phyloP scores from a whole-genome alignment of 2,329 filamentous ascomycete genomes.

The Colletotrichum caudatum region DNA sequence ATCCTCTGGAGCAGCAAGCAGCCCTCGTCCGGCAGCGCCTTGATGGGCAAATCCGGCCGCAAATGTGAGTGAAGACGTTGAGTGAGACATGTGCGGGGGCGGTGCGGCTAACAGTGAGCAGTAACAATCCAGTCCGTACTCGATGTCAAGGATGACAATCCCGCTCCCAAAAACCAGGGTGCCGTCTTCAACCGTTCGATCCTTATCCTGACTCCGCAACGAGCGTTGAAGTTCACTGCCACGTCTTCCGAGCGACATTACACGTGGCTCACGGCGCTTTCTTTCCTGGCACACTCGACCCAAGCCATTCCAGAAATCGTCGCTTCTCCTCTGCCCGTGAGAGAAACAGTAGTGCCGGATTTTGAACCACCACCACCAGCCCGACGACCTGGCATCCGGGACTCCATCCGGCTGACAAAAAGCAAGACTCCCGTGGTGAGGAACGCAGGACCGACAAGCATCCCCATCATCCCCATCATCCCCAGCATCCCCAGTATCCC shows the following conservation, averaged over 20 bases:
- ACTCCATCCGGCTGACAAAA: conserved; percentile 92
- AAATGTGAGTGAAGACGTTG: conserved; percentile 77
- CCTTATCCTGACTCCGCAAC: conserved; percentile 90
- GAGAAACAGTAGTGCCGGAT: conserved; percentile 62
- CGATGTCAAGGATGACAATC: conserved; percentile 95
- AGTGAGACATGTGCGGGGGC: conserved; percentile 23
- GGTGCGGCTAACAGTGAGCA: conserved; percentile 57
- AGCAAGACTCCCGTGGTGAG: conserved; percentile 60
- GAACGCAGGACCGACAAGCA: conserved; percentile 63
- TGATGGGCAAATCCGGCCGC: conserved; percentile 93
- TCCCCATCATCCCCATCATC: conserved; percentile 41
- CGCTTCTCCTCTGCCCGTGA: conserved; percentile 61
- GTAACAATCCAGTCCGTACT: conserved; percentile 96
- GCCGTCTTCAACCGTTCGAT: conserved; percentile 91
- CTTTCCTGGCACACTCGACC: conserved; percentile 91
- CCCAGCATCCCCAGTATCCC: conserved; percentile 58
- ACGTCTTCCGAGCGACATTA: conserved; percentile 87
- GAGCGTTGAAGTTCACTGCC: conserved; percentile 95
- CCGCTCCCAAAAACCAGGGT: conserved; percentile 77
- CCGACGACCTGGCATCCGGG: conserved; percentile 74
- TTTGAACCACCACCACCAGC: conserved; percentile 64
- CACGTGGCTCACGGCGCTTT: conserved; percentile 92
- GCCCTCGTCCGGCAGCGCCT: conserved; percentile 84
- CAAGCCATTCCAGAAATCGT: conserved; percentile 83
- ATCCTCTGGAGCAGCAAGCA: conserved; percentile 99